phyloP scores from a whole-genome alignment of 129 eudicot genomes.

The Flaveria sonorensis region DNA sequence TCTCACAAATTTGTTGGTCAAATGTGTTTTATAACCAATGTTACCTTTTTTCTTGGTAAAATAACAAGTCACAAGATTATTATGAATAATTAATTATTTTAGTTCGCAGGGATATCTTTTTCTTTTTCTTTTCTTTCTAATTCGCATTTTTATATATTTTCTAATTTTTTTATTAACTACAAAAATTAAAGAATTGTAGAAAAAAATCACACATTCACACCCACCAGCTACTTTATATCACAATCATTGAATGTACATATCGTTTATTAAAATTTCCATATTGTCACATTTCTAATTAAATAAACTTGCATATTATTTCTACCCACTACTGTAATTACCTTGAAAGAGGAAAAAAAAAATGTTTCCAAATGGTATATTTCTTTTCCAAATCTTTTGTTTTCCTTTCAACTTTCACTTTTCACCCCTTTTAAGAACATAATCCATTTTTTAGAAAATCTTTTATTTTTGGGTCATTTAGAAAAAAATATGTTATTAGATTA shows the following conservation, averaged over 20 bases:
- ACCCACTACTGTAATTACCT: not conserved
- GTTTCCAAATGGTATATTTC: conserved; percentile 33
- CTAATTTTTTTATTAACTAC: not conserved
- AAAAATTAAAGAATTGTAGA: not conserved
- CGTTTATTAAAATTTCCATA: not conserved
- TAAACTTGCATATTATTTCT: not conserved
- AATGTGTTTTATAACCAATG: conserved; percentile 17
- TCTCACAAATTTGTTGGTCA: conserved; percentile 10
- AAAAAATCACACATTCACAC: not conserved
- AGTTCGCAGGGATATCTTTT: not conserved
- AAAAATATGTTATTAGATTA: not conserved
- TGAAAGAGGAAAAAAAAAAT: conserved; percentile 22
- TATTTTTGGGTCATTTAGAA: not conserved
- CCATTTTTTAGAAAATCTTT: not conserved
- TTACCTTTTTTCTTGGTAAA: not conserved
- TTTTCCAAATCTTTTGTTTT: conserved; percentile 27
- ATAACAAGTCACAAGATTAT: not conserved
- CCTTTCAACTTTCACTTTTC: conserved; percentile 57
- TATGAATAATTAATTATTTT: not conserved
- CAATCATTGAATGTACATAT: not conserved
- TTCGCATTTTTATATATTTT: not conserved
- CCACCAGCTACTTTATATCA: not conserved
- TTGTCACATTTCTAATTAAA: not conserved
- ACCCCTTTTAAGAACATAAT: conserved; percentile 60
- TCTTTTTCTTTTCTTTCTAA: not conserved